Evolutionary conservation across 179 eudicot species (phyloP).

Genomic region (Vitellaria paradoxa): DNA sequence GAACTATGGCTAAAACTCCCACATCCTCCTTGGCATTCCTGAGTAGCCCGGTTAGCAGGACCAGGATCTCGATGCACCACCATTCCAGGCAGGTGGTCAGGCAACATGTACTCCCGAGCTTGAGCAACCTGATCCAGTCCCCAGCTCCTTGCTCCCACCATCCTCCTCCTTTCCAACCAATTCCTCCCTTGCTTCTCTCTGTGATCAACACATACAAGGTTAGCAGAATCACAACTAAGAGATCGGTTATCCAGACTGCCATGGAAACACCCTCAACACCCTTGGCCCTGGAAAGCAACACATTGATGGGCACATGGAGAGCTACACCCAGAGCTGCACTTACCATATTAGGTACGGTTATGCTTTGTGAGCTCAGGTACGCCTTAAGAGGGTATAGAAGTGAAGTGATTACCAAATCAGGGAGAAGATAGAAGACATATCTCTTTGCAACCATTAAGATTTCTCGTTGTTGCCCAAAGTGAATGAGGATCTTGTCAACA

Average conservation of each 20-base stretch:
- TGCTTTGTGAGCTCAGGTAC: constrained; percentile 74
- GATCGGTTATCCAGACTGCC: constrained; percentile 73
- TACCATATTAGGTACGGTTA: constrained; percentile 66
- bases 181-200: constrained; percentile 48
- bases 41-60: constrained; percentile 68
- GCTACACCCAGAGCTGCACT: constrained; percentile 56
- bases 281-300: constrained; percentile 47
- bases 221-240: constrained; percentile 38
- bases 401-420: constrained; percentile 65
- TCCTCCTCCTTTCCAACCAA: constrained; percentile 62
- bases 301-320: constrained; percentile 62
- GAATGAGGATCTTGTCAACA: constrained; percentile 53
- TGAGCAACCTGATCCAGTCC: constrained; percentile 63
- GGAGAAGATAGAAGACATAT: constrained; percentile 63
- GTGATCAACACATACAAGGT: constrained; percentile 30
- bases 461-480: constrained; percentile 77
- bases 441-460: constrained; percentile 39
- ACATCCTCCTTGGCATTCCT: constrained; percentile 57
- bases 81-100: constrained; percentile 90
- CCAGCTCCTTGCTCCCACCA: constrained; percentile 65
- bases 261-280: constrained; percentile 80
- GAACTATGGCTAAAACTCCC: constrained; percentile 70
- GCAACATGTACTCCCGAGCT: constrained; percentile 69
- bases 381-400: constrained; percentile 70
- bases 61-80: constrained; percentile 92